Evolutionary conservation across 495 filamentous ascomycete species (phyloP), one percentile per base, ranked within the genome.

Genomic region (Xylaria palmicola): DNA sequence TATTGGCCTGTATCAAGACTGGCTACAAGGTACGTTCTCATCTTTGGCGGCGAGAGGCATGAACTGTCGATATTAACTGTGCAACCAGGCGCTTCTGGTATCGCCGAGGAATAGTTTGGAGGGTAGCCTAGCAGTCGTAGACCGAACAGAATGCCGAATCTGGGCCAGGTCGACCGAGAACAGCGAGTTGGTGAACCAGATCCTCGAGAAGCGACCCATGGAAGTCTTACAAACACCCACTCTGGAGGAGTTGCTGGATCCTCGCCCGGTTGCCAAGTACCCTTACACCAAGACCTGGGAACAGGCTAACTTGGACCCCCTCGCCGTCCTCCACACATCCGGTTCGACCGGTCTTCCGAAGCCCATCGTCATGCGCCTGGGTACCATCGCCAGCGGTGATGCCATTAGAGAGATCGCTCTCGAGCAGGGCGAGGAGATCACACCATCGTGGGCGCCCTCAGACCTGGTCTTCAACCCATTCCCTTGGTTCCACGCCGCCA

Each of bases 281-380:
- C 72, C 75, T 12, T 81, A 79, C 65, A 63, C 70, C 47, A 73
- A 71, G 64, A 74, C 69, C 1, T 79, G 73, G 49, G 77, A 79
- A 22, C 63, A 76, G 54, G 75, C 69, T 7, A 64, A 70, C 56
- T 70, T 79, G 61, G 74, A 83, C 12, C 75, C 74, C 0, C 65
- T 76, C 2, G 47, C 81, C 10, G 66, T 84, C 22, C 66, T 86
- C 22, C 85, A 87, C 64, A 85, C 84, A 19, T 85, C 82, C 15
- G 85, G 85, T 12, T 82, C 81, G 22, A 85, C 85, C 3, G 84
- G 77, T 6, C 58, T 76, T 4, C 77, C 83, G 0, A 86, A 85
- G 65, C 80, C 79, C 2, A 74, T 87, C 5, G 68, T 74, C 3
- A 72, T 76, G 36, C 75, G 75, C 5, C 77, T 84, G 15, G 81